Conservation (phyloP, 805 yeast genomes). For the Jamesozyma gamospora region DNA sequence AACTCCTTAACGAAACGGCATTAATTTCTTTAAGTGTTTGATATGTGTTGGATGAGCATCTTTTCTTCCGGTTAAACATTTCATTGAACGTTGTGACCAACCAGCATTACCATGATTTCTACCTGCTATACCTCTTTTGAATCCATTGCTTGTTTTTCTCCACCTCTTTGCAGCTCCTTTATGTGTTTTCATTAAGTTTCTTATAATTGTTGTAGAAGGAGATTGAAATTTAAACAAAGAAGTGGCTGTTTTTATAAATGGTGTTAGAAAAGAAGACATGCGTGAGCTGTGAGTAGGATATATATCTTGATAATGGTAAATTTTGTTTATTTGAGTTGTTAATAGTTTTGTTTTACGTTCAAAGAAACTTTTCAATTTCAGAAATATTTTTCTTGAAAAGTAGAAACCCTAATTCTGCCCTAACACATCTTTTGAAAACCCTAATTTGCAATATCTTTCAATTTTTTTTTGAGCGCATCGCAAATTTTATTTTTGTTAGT, state of each 20-base stretch:
- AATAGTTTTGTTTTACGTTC: too few relatives aligned
- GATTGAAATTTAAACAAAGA: conserved; percentile 4
- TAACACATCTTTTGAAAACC: background rate
- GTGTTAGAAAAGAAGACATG: background rate
- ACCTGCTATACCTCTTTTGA: conserved; percentile 66
- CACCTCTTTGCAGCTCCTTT: conserved; percentile 84
- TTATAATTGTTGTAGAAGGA: conserved; percentile 17
- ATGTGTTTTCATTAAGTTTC: conserved; percentile 58
- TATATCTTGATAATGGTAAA: too few relatives aligned
- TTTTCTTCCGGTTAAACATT: conserved; percentile 50
- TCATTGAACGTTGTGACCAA: conserved; percentile 56
- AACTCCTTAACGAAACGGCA: conserved; percentile 33
- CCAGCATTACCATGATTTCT: conserved; percentile 91
- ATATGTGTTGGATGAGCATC: conserved; percentile 47
- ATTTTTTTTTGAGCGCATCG: background rate
- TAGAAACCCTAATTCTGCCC: too few relatives aligned
- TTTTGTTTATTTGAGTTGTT: too few relatives aligned
- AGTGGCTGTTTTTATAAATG: conserved; percentile 1
- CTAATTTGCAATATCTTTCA: background rate
- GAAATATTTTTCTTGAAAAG: too few relatives aligned
- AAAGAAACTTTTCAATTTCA: too few relatives aligned
- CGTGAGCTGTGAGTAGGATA: too few relatives aligned
- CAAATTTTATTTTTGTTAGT: background rate
- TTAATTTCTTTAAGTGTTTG: conserved; percentile 45
- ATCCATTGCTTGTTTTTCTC: conserved; percentile 61